Percentiles rank a stretch among this genome's conserved stretches.
Conservation (phyloP, 1,139 yeast species). For the Oligophagozyma castellii region DNA sequence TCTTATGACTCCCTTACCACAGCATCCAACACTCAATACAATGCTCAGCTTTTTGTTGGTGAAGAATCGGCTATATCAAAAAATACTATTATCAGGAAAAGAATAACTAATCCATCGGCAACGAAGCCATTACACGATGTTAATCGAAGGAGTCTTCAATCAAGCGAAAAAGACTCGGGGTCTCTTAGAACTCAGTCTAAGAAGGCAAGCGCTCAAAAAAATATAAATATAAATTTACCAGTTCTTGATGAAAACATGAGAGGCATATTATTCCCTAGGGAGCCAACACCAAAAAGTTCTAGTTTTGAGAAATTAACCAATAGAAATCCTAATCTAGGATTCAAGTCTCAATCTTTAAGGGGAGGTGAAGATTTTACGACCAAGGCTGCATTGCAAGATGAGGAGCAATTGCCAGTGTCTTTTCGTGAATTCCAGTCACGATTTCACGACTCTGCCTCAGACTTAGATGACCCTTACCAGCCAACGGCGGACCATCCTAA, state of each 20-base stretch:
- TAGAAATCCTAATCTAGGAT: conserved; percentile 23
- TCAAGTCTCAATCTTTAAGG: conserved; percentile 27
- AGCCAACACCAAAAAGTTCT: conserved; percentile 34
- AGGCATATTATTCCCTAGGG: conserved; percentile 17
- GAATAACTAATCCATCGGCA: conserved; percentile 1
- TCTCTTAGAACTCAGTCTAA: background rate
- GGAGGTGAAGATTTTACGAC: conserved; percentile 8
- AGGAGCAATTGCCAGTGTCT: too few relatives aligned
- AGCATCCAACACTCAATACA: conserved; percentile 62
- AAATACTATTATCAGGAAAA: conserved; percentile 1
- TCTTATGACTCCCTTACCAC: conserved; percentile 59
- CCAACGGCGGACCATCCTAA: too few relatives aligned
- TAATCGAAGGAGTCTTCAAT: background rate
- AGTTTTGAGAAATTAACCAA: conserved; percentile 39
- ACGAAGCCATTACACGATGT: too few relatives aligned
- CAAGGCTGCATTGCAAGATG: background rate
- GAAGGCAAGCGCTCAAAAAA: background rate
- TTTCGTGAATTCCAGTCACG: too few relatives aligned
- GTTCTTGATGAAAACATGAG: too few relatives aligned
- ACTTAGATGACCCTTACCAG: too few relatives aligned
- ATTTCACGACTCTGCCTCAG: too few relatives aligned
- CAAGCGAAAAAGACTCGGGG: background rate
- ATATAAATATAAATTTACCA: background rate
- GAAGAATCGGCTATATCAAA: conserved; percentile 12
- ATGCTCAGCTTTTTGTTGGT: conserved; percentile 37